Conservation (phyloP, 768 basidiomycete genomes). For the Dioszegia crocea region DNA sequence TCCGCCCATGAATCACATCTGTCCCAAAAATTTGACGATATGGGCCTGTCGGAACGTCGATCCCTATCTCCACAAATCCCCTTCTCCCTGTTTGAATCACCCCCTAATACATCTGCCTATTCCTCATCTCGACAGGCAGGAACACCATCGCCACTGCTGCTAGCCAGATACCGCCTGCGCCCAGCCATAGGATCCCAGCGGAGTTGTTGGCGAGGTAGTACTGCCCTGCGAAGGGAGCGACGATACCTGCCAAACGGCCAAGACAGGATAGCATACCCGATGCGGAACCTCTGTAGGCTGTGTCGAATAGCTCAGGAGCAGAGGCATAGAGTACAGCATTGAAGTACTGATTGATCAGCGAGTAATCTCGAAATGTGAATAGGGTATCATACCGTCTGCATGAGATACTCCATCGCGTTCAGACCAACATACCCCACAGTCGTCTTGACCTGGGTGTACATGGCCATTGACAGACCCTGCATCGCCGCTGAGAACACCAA, state of each 20-base stretch:
- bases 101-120: constrained; percentile 47
- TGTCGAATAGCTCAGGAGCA: constrained; percentile 47
- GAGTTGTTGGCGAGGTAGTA: constrained; percentile 21
- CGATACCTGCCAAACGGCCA: constrained; percentile 42
- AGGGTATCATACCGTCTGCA: constrained; percentile 37
- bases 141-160: constrained; percentile 37
- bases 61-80: no score
- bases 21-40: no score
- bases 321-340: constrained; percentile 50
- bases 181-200: constrained; percentile 45
- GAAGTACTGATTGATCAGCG: constrained; percentile 32
- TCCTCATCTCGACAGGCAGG: constrained; percentile 45
- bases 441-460: constrained; percentile 45
- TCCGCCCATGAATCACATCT: no score
- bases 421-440: constrained; percentile 44
- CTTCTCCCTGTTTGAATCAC: no score
- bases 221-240: constrained; percentile 45
- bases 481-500: constrained; percentile 37
- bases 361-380: background rate
- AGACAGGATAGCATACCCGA: constrained; percentile 44
- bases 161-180: constrained; percentile 42
- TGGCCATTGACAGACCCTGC: constrained; percentile 45
- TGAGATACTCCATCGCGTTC: constrained; percentile 46
- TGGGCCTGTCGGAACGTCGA: no score
- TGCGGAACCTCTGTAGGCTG: constrained; percentile 43